Evolutionary conservation across 108 stramenopile species (phyloP).

Genomic region (Nannochloropsis oceanica): DNA sequence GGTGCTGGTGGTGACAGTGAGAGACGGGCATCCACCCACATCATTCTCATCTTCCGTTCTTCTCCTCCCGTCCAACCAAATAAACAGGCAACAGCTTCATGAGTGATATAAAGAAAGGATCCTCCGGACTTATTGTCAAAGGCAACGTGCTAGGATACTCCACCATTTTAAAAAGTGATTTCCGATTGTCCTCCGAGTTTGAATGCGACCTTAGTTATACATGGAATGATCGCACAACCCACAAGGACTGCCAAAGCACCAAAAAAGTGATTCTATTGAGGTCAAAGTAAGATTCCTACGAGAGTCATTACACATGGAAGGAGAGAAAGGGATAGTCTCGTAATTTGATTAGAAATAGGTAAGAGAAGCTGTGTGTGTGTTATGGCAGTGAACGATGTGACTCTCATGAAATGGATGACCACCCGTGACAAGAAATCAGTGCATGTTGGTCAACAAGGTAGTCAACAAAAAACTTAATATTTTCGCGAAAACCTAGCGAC

Average conservation of each 20-base stretch:
- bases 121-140: background rate
- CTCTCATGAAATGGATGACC: no score
- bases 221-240: background rate
- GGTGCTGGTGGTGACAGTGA: background rate
- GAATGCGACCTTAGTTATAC: background rate
- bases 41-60: background rate
- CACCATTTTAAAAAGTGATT: background rate
- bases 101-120: background rate
- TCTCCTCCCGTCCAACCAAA: background rate
- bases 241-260: background rate
- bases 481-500: no score
- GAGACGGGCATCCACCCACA: background rate
- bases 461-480: no score
- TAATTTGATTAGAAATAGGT: no score
- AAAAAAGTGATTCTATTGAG: background rate
- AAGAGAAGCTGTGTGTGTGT: no score
- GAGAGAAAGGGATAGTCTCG: no score
- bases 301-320: no score
- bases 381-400: no score
- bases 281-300: background rate
- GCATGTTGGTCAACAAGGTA: no score
- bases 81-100: background rate
- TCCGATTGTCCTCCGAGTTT: background rate
- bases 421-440: no score
- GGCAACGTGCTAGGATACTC: background rate